A percentile compares a stretch with the other conserved stretches of the same genome.
Conservation (phyloP, 2,329 filamentous ascomycete species). For the Hortaea sp. region DNA sequence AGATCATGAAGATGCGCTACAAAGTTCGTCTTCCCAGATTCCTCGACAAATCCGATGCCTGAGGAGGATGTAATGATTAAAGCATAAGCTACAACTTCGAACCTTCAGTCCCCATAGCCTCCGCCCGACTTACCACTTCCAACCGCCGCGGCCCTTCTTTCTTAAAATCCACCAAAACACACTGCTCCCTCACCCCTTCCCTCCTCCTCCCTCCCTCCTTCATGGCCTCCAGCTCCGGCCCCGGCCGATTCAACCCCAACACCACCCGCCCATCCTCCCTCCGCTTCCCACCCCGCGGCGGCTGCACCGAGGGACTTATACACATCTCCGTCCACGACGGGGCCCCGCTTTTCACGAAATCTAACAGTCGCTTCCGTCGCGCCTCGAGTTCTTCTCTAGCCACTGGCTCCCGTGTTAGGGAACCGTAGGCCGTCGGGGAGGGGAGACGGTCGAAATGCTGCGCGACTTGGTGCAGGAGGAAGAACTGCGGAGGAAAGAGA, state of each 20-base stretch:
- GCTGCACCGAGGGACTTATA: conserved; percentile 31
- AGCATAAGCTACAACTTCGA: conserved; percentile 2
- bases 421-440: conserved; percentile 21
- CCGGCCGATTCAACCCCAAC: conserved; percentile 44
- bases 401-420: conserved; percentile 14
- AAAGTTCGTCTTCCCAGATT: no score
- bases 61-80: no score
- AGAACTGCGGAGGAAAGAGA: conserved; percentile 83
- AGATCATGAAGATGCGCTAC: no score
- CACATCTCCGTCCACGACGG: conserved; percentile 35
- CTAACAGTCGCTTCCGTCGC: conserved; percentile 44
- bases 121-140: conserved; percentile 37
- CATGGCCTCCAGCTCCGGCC: conserved; percentile 41
- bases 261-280: conserved; percentile 41
- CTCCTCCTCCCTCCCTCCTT: conserved; percentile 23
- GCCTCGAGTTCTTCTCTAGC: conserved; percentile 30
- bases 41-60: no score
- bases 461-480: conserved; percentile 49
- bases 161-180: conserved; percentile 47
- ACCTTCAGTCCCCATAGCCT: conserved; percentile 18
- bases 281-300: conserved; percentile 27
- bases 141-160: conserved; percentile 48
- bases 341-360: conserved; percentile 40
- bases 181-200: conserved; percentile 43
- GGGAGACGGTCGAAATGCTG: conserved; percentile 21